phyloP scores from a whole-genome alignment of 192 early-diverging fungal genomes.

The Coemansia umbellata region DNA sequence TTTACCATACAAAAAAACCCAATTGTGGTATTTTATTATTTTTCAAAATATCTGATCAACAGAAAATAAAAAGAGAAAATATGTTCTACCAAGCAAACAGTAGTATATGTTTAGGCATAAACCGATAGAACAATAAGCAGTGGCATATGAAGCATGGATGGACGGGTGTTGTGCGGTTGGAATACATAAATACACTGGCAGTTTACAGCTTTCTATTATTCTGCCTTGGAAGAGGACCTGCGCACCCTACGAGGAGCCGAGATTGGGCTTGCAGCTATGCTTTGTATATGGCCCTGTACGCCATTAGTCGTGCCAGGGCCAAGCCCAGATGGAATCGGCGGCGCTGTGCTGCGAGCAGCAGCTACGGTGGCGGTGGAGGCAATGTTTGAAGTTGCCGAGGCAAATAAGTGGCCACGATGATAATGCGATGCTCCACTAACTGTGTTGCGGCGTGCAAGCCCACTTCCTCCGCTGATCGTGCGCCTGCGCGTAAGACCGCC shows the following conservation, averaged over 20 bases:
- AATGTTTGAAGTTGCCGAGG: slow-evolving; percentile 6
- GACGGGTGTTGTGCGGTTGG: too few species aligned
- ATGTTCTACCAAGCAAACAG: too few species aligned
- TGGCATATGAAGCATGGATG: too few species aligned
- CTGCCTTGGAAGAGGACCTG: slow-evolving; percentile 25
- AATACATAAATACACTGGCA: background rate
- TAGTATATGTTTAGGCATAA: too few species aligned
- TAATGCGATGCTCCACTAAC: slow-evolving; percentile 54
- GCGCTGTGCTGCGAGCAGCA: slow-evolving; percentile 12
- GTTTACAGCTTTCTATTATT: slow-evolving; percentile 12
- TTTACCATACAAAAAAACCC: background rate
- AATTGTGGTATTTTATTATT: too few species aligned
- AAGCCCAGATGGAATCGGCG: slow-evolving; percentile 21
- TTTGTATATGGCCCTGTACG: background rate
- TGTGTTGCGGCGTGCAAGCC: slow-evolving; percentile 50
- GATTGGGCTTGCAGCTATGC: slow-evolving; percentile 15
- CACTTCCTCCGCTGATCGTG: slow-evolving; percentile 42
- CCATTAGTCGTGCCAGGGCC: slow-evolving; percentile 2
- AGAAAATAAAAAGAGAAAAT: too few species aligned
- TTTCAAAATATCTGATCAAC: too few species aligned
- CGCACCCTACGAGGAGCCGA: slow-evolving; percentile 31
- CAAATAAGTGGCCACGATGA: slow-evolving; percentile 44
- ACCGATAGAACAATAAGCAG: too few species aligned
- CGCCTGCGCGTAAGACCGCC: slow-evolving; percentile 44
- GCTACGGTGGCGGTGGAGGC: slow-evolving; percentile 1